These are phyloP conservation scores for Penstemon barbatus DNA, from an alignment of 257 asterid species.

Conservation along the genomic window DNA sequence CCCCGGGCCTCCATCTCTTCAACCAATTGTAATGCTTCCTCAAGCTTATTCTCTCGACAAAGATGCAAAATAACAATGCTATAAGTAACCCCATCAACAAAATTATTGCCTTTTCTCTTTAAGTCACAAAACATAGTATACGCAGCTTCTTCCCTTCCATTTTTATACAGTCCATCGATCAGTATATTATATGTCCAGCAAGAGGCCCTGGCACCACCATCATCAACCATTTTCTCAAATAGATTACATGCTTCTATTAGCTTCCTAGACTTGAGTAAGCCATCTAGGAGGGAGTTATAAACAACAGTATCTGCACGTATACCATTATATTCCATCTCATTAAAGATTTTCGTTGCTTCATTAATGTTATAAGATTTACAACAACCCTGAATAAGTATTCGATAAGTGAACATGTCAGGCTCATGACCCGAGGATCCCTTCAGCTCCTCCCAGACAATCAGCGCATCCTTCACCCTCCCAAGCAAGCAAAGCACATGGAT, in stretches of 20 bases:
- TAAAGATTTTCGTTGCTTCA: slow-evolving; percentile 67
- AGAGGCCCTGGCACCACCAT: slow-evolving; percentile 72
- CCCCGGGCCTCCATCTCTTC: slow-evolving; percentile 94
- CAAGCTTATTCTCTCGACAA: slow-evolving; percentile 61
- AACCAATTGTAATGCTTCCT: slow-evolving; percentile 74
- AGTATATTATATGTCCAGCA: slow-evolving; percentile 92
- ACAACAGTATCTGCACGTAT: slow-evolving; percentile 60
- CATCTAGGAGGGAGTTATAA: slow-evolving; percentile 83
- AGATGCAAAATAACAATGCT: slow-evolving; percentile 75
- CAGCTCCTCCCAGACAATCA: slow-evolving; percentile 81
- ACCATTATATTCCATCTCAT: slow-evolving; percentile 75
- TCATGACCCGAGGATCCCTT: slow-evolving; percentile 82
- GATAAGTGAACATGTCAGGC: slow-evolving; percentile 81
- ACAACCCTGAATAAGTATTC: slow-evolving; percentile 83
- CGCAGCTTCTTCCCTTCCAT: slow-evolving; percentile 84
- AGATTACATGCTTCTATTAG: slow-evolving; percentile 76
- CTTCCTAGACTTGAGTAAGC: slow-evolving; percentile 79
- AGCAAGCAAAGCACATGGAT: slow-evolving; percentile 77
- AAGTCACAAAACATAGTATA: slow-evolving; percentile 76
- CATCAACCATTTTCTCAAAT: slow-evolving; percentile 86
- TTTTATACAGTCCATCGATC: slow-evolving; percentile 78
- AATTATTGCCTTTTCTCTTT: slow-evolving; percentile 73
- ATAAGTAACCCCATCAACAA: slow-evolving; percentile 72
- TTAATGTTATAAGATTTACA: slow-evolving; percentile 62
- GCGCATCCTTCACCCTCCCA: slow-evolving; percentile 84